A percentile compares a stretch with the other conserved stretches of the same genome.
phyloP scores from a whole-genome alignment of 257 asterid genomes.

The Cruciata laevipes region DNA sequence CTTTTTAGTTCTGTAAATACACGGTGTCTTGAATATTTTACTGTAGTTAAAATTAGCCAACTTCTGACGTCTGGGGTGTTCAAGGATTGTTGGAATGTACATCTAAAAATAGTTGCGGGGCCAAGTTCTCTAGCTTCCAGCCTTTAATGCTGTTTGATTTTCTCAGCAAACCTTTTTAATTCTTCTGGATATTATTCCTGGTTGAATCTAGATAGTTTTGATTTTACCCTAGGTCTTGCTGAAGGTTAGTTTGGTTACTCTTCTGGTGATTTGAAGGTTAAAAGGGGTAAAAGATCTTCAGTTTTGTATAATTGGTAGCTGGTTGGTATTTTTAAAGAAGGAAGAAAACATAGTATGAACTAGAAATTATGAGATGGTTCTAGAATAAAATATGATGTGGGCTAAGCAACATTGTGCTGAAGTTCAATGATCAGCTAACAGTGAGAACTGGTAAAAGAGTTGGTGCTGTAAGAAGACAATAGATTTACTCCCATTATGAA shows the following conservation, averaged over 20 bases:
- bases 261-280: background rate
- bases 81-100: background rate
- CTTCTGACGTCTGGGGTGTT: background rate
- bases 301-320: background rate
- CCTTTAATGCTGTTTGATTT: background rate
- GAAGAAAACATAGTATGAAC: background rate
- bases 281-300: background rate
- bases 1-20: background rate
- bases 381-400: background rate
- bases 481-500: too few relatives aligned
- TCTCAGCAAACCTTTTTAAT: background rate
- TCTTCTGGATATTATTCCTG: background rate
- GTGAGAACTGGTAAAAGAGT: background rate
- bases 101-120: background rate
- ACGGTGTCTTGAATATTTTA: background rate
- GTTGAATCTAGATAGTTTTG: background rate
- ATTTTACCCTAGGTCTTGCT: background rate
- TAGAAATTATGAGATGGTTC: background rate
- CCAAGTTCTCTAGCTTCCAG: background rate
- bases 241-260: background rate
- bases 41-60: background rate
- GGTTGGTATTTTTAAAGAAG: background rate
- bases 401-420: background rate
- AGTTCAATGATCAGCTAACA: too few relatives aligned
- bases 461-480: too few relatives aligned